Evolutionary conservation across 176 grass and related monocot species (phyloP).

Genomic region (Alopecurus myosuroides): DNA sequence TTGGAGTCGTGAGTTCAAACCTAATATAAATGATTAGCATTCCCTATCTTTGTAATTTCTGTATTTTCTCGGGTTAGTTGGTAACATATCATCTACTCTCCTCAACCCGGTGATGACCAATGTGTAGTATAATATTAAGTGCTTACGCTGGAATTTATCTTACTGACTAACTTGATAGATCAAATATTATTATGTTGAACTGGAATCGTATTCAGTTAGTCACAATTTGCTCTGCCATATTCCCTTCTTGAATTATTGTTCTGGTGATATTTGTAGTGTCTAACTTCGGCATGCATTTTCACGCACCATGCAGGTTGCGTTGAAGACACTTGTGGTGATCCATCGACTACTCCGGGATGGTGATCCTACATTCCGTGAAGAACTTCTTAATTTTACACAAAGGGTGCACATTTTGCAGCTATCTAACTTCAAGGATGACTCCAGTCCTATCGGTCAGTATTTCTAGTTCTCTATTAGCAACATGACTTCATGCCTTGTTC

Average conservation of each 20-base stretch:
- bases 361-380: slow-evolving; percentile 84
- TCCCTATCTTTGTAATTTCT: background rate
- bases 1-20: background rate
- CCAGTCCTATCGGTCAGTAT: slow-evolving; percentile 71
- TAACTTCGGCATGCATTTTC: background rate
- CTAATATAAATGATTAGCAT: background rate
- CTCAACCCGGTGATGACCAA: background rate
- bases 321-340: slow-evolving; percentile 91
- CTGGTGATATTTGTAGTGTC: background rate
- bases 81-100: background rate
- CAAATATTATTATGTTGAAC: background rate
- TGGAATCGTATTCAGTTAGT: background rate
- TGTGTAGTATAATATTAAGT: background rate
- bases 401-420: slow-evolving; percentile 76
- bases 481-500: background rate
- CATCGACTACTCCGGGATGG: slow-evolving; percentile 92
- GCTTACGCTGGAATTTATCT: background rate
- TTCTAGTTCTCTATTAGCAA: slow-evolving; percentile 14
- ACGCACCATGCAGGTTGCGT: slow-evolving; percentile 62
- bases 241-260: background rate
- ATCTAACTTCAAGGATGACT: slow-evolving; percentile 97
- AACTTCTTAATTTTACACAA: slow-evolving; percentile 86
- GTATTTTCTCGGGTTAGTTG: background rate
- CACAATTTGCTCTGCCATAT: background rate
- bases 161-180: background rate